phyloP scores from a whole-genome alignment of 2,329 filamentous ascomycete genomes.

The Thermochaetoides dissita region DNA sequence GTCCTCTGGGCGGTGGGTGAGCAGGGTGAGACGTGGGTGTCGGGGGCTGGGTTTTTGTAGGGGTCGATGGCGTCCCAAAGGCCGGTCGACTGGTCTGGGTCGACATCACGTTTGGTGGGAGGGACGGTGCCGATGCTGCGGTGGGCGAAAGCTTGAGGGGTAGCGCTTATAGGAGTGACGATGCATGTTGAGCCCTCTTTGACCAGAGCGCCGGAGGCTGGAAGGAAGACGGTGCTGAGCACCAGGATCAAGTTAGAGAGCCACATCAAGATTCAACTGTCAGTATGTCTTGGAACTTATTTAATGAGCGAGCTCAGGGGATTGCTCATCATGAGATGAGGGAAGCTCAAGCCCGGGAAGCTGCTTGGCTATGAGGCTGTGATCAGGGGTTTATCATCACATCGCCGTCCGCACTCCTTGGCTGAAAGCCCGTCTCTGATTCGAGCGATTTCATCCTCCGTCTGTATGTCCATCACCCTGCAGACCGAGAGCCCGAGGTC shows the following conservation, averaged over 20 bases:
- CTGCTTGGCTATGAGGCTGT: too few relatives aligned
- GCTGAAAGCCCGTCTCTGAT: too few relatives aligned
- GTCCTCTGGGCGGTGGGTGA: too few relatives aligned
- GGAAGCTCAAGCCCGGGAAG: too few relatives aligned
- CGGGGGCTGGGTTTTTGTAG: too few relatives aligned
- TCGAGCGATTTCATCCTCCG: too few relatives aligned
- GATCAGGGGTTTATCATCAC: too few relatives aligned
- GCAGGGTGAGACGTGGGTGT: too few relatives aligned
- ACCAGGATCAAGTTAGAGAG: constrained; percentile 6
- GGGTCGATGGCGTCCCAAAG: too few relatives aligned
- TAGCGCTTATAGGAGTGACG: constrained; percentile 12
- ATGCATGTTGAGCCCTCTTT: constrained; percentile 16
- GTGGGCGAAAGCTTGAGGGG: not conserved
- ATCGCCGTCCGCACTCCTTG: constrained; percentile 1
- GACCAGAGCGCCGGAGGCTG: constrained; percentile 10
- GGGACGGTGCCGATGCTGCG: constrained; percentile 6
- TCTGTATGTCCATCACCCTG: too few relatives aligned
- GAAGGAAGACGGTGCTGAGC: constrained; percentile 2
- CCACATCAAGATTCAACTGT: constrained; percentile 7
- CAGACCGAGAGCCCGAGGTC: too few relatives aligned
- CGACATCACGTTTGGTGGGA: constrained; percentile 8
- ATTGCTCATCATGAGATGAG: not conserved
- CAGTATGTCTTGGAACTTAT: constrained; percentile 1
- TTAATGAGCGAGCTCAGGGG: not conserved
- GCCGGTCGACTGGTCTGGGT: not conserved